Conservation (phyloP, 2,329 filamentous ascomycete species). For the Phyllosticta citrichinensis region DNA sequence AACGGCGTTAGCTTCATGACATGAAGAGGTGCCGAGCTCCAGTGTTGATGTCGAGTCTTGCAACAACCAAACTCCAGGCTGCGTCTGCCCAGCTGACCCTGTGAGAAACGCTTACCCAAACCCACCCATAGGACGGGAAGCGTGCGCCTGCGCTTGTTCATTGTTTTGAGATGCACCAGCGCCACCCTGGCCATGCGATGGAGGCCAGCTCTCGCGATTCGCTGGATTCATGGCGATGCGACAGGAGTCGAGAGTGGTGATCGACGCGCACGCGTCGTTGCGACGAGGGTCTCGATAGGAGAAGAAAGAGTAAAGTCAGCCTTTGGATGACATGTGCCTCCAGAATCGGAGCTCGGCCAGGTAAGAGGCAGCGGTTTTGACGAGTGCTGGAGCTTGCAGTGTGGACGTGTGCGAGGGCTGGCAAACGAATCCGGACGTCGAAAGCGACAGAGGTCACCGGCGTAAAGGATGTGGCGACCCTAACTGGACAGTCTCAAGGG, state of each 20-base stretch:
- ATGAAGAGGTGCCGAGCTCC: neutral
- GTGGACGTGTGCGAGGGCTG: constrained; percentile 1
- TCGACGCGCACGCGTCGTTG: neutral
- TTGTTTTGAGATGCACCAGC: constrained; percentile 37
- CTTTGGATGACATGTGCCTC: constrained; percentile 6
- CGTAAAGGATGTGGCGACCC: neutral
- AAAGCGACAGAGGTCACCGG: neutral
- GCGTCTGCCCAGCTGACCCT: neutral
- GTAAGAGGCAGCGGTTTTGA: neutral
- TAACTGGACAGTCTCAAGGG: neutral
- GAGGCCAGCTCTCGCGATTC: constrained; percentile 32
- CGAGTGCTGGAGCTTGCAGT: constrained; percentile 5
- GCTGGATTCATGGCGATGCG: constrained; percentile 26
- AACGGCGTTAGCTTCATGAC: neutral
- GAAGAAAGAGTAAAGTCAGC: constrained; percentile 1
- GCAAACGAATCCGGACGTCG: neutral
- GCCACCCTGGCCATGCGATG: constrained; percentile 36
- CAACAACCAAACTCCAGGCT: neutral
- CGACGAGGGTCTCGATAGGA: neutral
- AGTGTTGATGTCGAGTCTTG: neutral
- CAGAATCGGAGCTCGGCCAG: neutral
- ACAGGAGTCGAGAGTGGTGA: neutral
- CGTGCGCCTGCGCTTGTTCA: constrained; percentile 25
- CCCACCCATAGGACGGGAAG: constrained; percentile 23
- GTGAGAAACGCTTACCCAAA: constrained; percentile 21